Evolutionary conservation across 2,329 filamentous ascomycete genomes (phyloP).

Genomic region (Paracamarosporium sp.): DNA sequence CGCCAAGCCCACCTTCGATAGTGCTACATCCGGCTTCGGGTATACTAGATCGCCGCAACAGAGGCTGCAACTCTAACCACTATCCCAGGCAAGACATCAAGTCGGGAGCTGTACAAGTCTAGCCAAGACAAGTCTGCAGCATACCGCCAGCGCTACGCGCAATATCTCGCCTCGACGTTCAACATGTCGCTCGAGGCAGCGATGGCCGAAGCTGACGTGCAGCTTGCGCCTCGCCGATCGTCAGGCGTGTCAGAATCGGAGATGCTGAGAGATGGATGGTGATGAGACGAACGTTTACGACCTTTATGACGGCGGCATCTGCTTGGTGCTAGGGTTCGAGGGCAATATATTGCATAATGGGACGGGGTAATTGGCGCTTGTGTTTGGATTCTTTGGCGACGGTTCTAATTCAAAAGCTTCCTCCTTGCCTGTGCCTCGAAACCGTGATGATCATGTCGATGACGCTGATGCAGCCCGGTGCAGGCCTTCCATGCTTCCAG

Average conservation of each 20-base stretch:
- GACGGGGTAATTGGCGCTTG: slow-evolving; percentile 27
- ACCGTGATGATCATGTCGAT: slow-evolving; percentile 19
- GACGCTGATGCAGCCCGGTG: slow-evolving; percentile 20
- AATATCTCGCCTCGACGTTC: slow-evolving; percentile 49
- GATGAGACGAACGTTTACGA: slow-evolving; percentile 19
- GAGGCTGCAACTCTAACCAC: slow-evolving; percentile 45
- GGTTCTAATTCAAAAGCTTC: slow-evolving; percentile 30
- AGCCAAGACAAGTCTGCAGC: slow-evolving; percentile 37
- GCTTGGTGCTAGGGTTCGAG: slow-evolving; percentile 18
- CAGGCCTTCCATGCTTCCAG: slow-evolving; percentile 4
- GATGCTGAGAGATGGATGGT: slow-evolving; percentile 37
- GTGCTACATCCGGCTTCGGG: slow-evolving; percentile 48
- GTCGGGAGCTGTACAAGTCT: slow-evolving; percentile 42
- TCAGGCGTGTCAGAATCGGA: slow-evolving; percentile 45
- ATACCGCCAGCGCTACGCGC: slow-evolving; percentile 47
- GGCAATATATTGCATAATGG: slow-evolving; percentile 26
- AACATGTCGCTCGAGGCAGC: slow-evolving; percentile 48
- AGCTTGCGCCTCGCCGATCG: slow-evolving; percentile 43
- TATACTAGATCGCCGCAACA: slow-evolving; percentile 48
- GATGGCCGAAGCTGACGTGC: slow-evolving; percentile 43
- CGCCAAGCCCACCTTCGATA: slow-evolving; percentile 43
- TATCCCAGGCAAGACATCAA: slow-evolving; percentile 38
- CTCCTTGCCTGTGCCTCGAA: slow-evolving; percentile 27
- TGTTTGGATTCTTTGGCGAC: slow-evolving; percentile 8
- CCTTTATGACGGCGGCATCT: slow-evolving; percentile 24